Base-by-base conservation (phyloP, 2,329 filamentous ascomycete genomes). In the Leptographium wingfieldii region DNA sequence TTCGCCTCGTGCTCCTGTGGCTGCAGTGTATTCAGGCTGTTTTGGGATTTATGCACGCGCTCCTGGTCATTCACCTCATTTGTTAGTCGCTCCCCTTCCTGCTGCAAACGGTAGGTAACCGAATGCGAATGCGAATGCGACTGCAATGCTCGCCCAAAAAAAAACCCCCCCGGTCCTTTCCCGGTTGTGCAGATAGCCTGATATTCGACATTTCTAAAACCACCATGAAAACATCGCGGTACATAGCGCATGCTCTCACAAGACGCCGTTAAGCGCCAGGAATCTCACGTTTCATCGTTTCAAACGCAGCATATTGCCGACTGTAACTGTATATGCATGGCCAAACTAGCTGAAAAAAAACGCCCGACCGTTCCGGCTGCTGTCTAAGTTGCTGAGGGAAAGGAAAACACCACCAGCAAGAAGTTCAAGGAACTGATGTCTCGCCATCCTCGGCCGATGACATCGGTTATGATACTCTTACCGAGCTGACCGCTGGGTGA, bases 401-500 rank as follows among this genome's bases (percentile, higher is more conserved):
- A 38, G 35, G 12, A 40, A 40, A 40, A 40, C 3, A 38, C 9
- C 10, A 11, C 6, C 10, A 38, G 12, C 9, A 40, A 40, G 4
- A 40, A 14, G 12, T 38, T 10, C 10, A 38, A 38, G 12, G 35
- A 10, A 38, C 43, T n/a, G 5, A 16, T 46, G 43, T 46, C 14
- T 19, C n/a, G 14, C 14, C 43, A 16, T 19, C 43, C 19, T 25
- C 25, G 48, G 7, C 22, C 14, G 3, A 12, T 14, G 10, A 25
- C 12, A 27, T 51, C 25, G 6, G 9, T 51, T 7, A 29, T 27
- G 33, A 9, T 35, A 35, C 33, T 35, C 19, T 46, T 55, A 62
- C 10, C 48, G 55, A 4, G 56, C 56, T 1, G 59, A 68, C 69
- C 71, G 73, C 29, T 78, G 74, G 31, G 74, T 76, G 67, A 97